Evolutionary conservation across 2,329 filamentous ascomycete genomes (phyloP), one percentile per base, ranked within the genome.

Genomic region (Ascochyta rabiei): DNA sequence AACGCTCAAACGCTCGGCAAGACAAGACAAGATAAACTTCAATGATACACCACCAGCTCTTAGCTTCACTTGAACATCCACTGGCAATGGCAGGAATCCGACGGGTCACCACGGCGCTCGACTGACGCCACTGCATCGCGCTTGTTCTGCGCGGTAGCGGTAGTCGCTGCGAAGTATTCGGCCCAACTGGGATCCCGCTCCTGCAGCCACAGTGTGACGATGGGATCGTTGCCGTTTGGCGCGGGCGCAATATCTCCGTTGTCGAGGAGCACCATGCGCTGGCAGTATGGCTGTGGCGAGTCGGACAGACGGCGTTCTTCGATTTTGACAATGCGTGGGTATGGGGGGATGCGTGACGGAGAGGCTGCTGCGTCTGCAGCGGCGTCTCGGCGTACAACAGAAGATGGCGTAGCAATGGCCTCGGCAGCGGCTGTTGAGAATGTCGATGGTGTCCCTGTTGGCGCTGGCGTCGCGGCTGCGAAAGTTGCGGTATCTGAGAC

Each of bases 251-350:
- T 68, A 8, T 71, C 63, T 26, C 82, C 81, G 59, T 85, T 77
- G 42, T 81, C 72, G 49, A 85, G 74, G 12, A 89, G 78, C 57
- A 83, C 77, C 80, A 88, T 87, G 66, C 87, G 82, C 64, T 88
- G 80, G 66, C 87, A 89, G 69, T 87, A 89, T 1, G 86, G 82
- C 45, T 77, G 64, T 8, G 77, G 69, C 6, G 77, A 74, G 38
- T 77, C 74, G 7, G 78, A 73, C 16, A 83, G 68, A 21, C 87
- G 82, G 46, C 86, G 83, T 71, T 89, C 86, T 69, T 87, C 84
- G 40, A 89, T 80, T 72, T 89, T 89, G 64, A 89, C 79, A 23
- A 84, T 78, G 45, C 83, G 85, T 1, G 86, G 85, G 60, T 83
- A 83, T 2, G 67, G 65, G 18, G 69, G 66, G 54, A 70, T 63